These are phyloP conservation scores for Metschnikowia lochheadii DNA, from an alignment of 805 yeast genomes.

Conservation along the genomic window DNA sequence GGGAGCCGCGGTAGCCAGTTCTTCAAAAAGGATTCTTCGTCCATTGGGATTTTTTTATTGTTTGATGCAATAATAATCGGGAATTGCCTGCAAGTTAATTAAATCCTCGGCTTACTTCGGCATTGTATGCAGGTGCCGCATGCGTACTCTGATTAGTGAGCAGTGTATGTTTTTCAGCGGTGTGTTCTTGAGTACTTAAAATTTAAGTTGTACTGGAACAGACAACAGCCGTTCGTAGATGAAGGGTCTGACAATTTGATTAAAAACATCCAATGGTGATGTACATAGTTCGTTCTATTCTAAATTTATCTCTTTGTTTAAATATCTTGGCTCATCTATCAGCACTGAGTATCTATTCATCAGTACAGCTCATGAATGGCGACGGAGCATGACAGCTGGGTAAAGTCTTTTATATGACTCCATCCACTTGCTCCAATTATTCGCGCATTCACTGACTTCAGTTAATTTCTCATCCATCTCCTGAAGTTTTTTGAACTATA, in stretches of 20 bases:
- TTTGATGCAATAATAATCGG: neutral
- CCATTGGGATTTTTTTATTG: neutral
- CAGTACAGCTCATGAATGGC: neutral
- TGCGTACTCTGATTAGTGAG: neutral
- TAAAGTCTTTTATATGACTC: neutral
- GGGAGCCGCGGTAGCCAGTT: constrained; percentile 12
- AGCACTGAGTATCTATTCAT: too few species aligned
- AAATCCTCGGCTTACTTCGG: neutral
- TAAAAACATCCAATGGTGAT: neutral
- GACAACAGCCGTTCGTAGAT: neutral
- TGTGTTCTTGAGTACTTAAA: neutral
- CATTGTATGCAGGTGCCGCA: neutral
- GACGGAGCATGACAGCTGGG: neutral
- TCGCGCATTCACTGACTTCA: neutral
- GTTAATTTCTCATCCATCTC: too few species aligned
- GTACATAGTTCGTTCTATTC: neutral
- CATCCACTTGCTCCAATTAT: too few species aligned
- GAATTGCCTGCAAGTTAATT: neutral
- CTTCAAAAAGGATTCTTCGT: constrained; percentile 7
- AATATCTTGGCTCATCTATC: neutral
- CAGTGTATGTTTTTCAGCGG: neutral
- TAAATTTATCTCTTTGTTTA: neutral
- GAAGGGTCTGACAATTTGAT: neutral
- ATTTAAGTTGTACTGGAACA: neutral
- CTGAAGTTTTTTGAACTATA: neutral